Evolutionary conservation across 1,139 yeast species (phyloP).

Genomic region (Kluyveromyces marxianus): DNA sequence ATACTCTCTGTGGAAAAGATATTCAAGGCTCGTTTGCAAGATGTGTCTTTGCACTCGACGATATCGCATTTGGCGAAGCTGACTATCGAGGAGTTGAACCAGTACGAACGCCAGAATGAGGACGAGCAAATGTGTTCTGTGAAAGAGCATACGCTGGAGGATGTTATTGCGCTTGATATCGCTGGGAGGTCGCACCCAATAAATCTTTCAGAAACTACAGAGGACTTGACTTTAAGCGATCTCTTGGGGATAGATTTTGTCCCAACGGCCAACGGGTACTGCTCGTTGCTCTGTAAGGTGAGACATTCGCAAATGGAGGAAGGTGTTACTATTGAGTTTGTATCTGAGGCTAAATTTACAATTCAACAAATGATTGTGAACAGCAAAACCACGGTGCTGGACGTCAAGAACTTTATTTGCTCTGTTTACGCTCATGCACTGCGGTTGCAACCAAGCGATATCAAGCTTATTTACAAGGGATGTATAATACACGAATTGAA

Average conservation of each 20-base stretch:
- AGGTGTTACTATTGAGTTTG: slow-evolving; percentile 16
- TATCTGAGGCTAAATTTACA: slow-evolving; percentile 22
- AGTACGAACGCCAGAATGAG: slow-evolving; percentile 12
- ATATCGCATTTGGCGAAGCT: slow-evolving; percentile 13
- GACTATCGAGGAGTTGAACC: slow-evolving; percentile 14
- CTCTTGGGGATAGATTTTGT: slow-evolving; percentile 22
- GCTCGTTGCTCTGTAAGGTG: slow-evolving; percentile 22
- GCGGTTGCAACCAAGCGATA: slow-evolving; percentile 17
- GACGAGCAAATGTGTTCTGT: slow-evolving; percentile 15
- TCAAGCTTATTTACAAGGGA: slow-evolving; percentile 25
- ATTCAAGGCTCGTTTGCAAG: slow-evolving; percentile 7
- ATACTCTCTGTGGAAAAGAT: slow-evolving; percentile 18
- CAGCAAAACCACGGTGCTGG: slow-evolving; percentile 20
- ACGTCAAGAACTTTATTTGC: slow-evolving; percentile 25
- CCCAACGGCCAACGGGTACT: slow-evolving; percentile 17
- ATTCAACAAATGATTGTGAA: slow-evolving; percentile 20
- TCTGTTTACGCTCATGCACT: slow-evolving; percentile 21
- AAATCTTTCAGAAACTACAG: slow-evolving; percentile 8
- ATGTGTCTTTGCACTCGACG: slow-evolving; percentile 13
- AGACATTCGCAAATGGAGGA: slow-evolving; percentile 17
- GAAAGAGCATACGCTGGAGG: slow-evolving; percentile 14
- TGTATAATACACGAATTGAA: slow-evolving; percentile 17
- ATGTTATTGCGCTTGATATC: slow-evolving; percentile 19
- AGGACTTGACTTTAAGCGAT: slow-evolving; percentile 17
- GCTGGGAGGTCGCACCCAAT: slow-evolving; percentile 18